Evolutionary conservation across 2,329 filamentous ascomycete genomes (phyloP).

Genomic region (Nemania serpens): DNA sequence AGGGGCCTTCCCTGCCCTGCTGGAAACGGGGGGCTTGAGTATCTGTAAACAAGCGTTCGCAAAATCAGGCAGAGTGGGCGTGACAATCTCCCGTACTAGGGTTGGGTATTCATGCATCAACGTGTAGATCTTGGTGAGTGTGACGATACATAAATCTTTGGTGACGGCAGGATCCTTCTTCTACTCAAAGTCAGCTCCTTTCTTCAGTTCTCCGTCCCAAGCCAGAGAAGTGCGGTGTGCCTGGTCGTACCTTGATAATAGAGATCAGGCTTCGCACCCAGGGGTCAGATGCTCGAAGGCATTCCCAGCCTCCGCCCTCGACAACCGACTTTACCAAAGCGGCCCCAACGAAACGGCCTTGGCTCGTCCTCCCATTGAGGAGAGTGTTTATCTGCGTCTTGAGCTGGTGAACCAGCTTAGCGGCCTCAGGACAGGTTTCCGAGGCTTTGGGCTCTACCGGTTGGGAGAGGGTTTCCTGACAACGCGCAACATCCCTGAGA

Average conservation of each 20-base stretch:
- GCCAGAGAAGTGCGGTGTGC: neutral
- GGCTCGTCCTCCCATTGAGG: constrained; percentile 73
- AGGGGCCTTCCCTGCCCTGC: constrained; percentile 48
- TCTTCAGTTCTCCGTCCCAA: neutral
- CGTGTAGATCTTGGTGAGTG: constrained; percentile 81
- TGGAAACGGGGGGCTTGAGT: constrained; percentile 51
- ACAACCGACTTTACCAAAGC: constrained; percentile 79
- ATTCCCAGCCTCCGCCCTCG: constrained; percentile 84
- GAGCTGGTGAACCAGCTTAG: constrained; percentile 78
- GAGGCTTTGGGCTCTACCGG: constrained; percentile 64
- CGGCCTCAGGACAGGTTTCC: constrained; percentile 64
- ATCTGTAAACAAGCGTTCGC: constrained; percentile 74
- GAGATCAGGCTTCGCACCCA: constrained; percentile 80
- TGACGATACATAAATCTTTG: constrained; percentile 77
- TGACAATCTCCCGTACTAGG: constrained; percentile 84
- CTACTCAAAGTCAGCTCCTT: constrained; percentile 45
- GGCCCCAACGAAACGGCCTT: constrained; percentile 78
- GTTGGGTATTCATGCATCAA: constrained; percentile 83
- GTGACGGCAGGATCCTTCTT: constrained; percentile 77
- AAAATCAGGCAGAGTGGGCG: constrained; percentile 77
- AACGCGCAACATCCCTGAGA: constrained; percentile 62
- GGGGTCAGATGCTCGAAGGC: constrained; percentile 70
- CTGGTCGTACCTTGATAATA: constrained; percentile 66
- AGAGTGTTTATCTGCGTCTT: constrained; percentile 78
- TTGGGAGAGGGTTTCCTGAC: constrained; percentile 64